Evolutionary conservation across 139 green algal species (phyloP), one percentile per base, ranked within the genome.

Genomic region (Deuterostichococcus epilithicus): DNA sequence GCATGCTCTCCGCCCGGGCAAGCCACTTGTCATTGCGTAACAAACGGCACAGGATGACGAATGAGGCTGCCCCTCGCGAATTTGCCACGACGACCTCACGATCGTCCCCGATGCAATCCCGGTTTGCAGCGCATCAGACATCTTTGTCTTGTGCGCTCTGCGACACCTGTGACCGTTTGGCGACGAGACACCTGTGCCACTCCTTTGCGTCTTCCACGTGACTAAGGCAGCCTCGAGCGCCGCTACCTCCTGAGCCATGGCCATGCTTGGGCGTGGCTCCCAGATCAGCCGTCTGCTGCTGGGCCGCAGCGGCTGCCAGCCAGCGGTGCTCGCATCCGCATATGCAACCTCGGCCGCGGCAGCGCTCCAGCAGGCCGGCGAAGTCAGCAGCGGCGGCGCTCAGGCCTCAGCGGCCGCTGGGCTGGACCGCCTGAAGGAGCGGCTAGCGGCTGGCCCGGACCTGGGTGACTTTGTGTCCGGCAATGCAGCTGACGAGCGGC

Each of bases 381-480:
- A 2, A 28, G 33, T 68, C 70, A 68, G 70, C 70, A 37, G 30
- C 30, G 30, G 22, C 69, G 18, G 25, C 68, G 39, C 68, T 39
- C 47, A 30, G 42, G 8, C 36, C 20, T 25, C 30, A 78, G 67
- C 70, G 58, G 30, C 74, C 13, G 5, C 26, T 28, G 67, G 30
- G 1, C n/a, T 73, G 13, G n/a, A 63, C 59, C 26, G 59, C 15
- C 39, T 79, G 59, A 70, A 66, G 35, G 67, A 67, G 18, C 32
- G 44, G 25, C 30, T 78, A 22, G 10, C 25, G 70, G 68, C 83
- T 89, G 92, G 91, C 0, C 89, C 91, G 33, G 83, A 91, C 69
- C 85, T 97, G 26, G 85, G 73, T 0, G 90, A 95, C 32, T 97
- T 96, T 39, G 38, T 95, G 2, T 75, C 69, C 0, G 85, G 86